Evolutionary conservation across 257 asterid species (phyloP).

Genomic region (Cruciata laevipes): DNA sequence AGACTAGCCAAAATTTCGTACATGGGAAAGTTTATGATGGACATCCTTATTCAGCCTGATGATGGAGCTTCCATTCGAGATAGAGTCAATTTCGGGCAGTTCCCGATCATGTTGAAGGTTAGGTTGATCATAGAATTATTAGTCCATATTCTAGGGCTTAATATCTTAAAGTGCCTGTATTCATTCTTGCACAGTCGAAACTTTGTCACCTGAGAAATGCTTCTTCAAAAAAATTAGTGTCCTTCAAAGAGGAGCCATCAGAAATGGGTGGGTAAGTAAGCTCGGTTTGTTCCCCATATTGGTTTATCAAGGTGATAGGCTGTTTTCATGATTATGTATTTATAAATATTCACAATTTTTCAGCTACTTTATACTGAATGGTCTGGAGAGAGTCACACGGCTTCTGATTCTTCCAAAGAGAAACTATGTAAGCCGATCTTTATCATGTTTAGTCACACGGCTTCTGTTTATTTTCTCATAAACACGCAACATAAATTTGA

Average conservation of each 20-base stretch:
- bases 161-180: constrained; percentile 3
- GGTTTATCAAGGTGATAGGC: neutral
- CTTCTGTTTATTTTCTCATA: constrained; percentile 4
- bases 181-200: constrained; percentile 57
- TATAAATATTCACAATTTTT: neutral
- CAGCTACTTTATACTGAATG: constrained; percentile 92
- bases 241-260: constrained; percentile 73
- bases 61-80: constrained; percentile 57
- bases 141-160: neutral
- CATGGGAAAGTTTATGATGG: constrained; percentile 59
- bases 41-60: constrained; percentile 51
- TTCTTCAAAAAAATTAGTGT: constrained; percentile 45
- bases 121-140: neutral
- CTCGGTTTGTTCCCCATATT: constrained; percentile 7
- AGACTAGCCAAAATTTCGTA: constrained; percentile 88
- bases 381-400: constrained; percentile 89
- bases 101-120: constrained; percentile 94
- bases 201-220: constrained; percentile 61
- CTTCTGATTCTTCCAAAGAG: constrained; percentile 77
- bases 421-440: constrained; percentile 64
- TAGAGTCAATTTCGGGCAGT: constrained; percentile 52
- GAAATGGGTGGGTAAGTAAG: constrained; percentile 98
- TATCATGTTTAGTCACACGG: neutral
- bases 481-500: neutral
- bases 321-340: neutral